phyloP scores from a whole-genome alignment of 2,329 filamentous ascomycete genomes.

The Verticillium nonalfalfae region DNA sequence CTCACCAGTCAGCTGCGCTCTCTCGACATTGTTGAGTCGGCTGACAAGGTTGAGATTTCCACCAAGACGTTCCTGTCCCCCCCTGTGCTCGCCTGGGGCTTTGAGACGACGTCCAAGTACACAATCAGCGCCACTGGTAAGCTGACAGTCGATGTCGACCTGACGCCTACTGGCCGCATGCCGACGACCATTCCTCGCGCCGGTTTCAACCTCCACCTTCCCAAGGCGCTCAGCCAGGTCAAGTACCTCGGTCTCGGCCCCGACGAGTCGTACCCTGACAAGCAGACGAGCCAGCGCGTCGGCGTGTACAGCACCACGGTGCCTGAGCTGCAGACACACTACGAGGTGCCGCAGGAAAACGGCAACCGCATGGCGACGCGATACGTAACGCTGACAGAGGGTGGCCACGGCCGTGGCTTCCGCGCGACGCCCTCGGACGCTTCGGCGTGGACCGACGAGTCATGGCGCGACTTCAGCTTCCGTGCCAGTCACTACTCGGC shows the following conservation, averaged over 20 bases:
- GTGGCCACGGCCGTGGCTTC: constrained; percentile 19
- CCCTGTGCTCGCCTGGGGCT: constrained; percentile 55
- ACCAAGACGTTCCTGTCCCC: constrained; percentile 48
- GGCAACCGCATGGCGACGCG: constrained; percentile 56
- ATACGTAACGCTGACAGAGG: constrained; percentile 39
- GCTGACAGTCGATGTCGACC: constrained; percentile 36
- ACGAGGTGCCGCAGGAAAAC: constrained; percentile 64
- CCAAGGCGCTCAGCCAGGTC: constrained; percentile 36
- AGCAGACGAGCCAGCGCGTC: constrained; percentile 45
- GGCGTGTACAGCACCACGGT: constrained; percentile 40
- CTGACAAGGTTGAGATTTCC: constrained; percentile 27
- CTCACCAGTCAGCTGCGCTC: constrained; percentile 40
- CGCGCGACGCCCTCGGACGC: constrained; percentile 16
- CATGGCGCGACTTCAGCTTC: constrained; percentile 42
- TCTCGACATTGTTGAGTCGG: constrained; percentile 19
- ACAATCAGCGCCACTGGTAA: constrained; percentile 37
- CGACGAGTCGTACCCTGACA: constrained; percentile 59
- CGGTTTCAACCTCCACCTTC: constrained; percentile 51
- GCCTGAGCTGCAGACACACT: constrained; percentile 46
- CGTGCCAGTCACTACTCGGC: constrained; percentile 47
- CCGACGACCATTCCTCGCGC: constrained; percentile 54
- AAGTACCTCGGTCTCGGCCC: constrained; percentile 59
- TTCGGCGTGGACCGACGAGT: constrained; percentile 24
- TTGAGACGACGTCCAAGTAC: constrained; percentile 42
- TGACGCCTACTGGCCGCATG: constrained; percentile 38